A percentile compares a stretch with the other conserved stretches of the same genome.
These are phyloP conservation scores for Paramecium bursaria DNA, from an alignment of 73 alveolate species.

Conservation along the genomic window DNA sequence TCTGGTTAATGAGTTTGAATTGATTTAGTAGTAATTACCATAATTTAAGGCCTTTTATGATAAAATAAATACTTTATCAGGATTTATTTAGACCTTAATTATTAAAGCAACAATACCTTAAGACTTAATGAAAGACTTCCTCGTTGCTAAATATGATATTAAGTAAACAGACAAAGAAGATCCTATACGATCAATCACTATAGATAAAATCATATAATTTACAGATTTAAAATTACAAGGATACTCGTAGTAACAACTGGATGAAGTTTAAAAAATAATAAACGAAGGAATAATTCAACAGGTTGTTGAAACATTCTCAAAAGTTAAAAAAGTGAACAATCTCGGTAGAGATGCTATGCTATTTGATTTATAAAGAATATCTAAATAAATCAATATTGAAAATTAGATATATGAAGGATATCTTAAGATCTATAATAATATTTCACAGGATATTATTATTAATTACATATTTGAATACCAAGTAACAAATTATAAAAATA, in stretches of 20 bases:
- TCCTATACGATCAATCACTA: not conserved
- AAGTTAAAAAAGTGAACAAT: slow-evolving; percentile 10
- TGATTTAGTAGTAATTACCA: not conserved
- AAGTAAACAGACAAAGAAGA: slow-evolving; percentile 39
- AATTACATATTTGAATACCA: not conserved
- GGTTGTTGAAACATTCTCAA: not conserved
- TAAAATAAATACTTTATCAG: not conserved
- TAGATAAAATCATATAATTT: slow-evolving; percentile 18
- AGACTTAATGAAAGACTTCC: not conserved
- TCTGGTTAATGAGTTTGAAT: slow-evolving; percentile 7
- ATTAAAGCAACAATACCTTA: not conserved
- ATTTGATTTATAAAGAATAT: slow-evolving; percentile 7
- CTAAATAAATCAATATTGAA: slow-evolving; percentile 29
- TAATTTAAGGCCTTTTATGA: not conserved
- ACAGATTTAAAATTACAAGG: slow-evolving; percentile 19
- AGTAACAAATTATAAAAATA: not conserved
- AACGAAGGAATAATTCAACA: slow-evolving; percentile 19
- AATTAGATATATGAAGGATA: slow-evolving; percentile 22
- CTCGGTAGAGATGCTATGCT: slow-evolving; percentile 32
- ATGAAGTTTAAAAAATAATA: not conserved
- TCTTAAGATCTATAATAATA: not conserved
- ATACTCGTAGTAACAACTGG: not conserved
- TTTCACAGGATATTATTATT: not conserved
- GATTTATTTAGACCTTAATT: not conserved
- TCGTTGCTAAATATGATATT: slow-evolving; percentile 18